Base-by-base conservation (phyloP, 2,329 filamentous ascomycete species). In the Domatiomyces globalis region DNA sequence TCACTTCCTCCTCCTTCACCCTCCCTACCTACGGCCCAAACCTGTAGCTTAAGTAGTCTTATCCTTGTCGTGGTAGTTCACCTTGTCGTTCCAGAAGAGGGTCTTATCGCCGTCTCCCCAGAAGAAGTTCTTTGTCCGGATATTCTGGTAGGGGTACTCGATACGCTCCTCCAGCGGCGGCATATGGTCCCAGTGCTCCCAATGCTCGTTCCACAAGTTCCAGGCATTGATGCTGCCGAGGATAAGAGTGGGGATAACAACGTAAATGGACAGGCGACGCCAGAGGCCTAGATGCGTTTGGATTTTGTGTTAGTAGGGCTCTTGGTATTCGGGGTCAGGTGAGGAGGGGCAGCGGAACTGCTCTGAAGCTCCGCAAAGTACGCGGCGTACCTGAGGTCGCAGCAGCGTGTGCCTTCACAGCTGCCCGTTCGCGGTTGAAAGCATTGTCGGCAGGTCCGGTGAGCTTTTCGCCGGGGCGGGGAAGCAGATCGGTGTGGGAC, bases 61-160 rank as follows among this genome's bases (percentile, higher is more conserved):
- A 75, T 94, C 84, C 75, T 84, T 85, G 77, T 94, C 88, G 82
- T 96, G 88, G 77, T 94, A 90, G 82, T 96, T 96, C 76, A 95
- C 88, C 54, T 76, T 78, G 60, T 83, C 76, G 73, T 96, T 96
- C 92, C 92, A 98, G 84, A 85, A 53, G n/a, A 56, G 49, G 43
- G 59, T 61, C 59, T 96, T 92, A 75, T 98, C 92, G 67, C 92
- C 92, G 67, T 96, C 77, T 61, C 90, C 89, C 85, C 85, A 98
- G 66, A 80, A 82, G 78, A 73, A 98, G 80, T 95, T 95, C 83
- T 92, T 95, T 69, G 80, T 79, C 69, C 92, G 85, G 71, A 98
- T 85, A 79, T 98, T 98, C 80, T 94, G 87, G 81, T 94, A 98
- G 54, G 88, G 75, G 73, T 96, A 98, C 76, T 96, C 87, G 64